Evolutionary conservation across 345 rosid species (phyloP).

Genomic region (Pugionium cornutum): DNA sequence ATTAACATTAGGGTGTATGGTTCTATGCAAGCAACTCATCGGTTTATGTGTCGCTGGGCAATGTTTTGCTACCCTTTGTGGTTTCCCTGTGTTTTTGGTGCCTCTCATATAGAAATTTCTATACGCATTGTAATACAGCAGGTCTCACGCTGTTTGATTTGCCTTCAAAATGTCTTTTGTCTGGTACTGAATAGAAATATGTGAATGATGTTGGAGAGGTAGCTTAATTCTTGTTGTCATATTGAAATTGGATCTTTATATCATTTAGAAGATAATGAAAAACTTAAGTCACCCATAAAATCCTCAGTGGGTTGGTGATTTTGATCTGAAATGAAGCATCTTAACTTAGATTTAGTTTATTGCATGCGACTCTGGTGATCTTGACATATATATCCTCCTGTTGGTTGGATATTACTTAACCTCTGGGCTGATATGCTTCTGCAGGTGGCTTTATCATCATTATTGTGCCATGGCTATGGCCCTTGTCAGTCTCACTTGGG

Average conservation of each 20-base stretch:
- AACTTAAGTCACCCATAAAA: background rate
- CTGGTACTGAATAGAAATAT: background rate
- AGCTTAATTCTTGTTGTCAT: slow-evolving; percentile 15
- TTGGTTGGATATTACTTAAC: slow-evolving; percentile 8
- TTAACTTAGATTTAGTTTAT: background rate
- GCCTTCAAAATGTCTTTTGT: background rate
- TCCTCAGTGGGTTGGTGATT: background rate
- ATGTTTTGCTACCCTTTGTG: background rate
- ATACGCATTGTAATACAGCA: background rate
- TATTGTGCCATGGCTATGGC: slow-evolving; percentile 97
- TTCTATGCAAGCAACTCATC: slow-evolving; percentile 1
- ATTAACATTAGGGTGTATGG: background rate
- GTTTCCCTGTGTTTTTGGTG: slow-evolving; percentile 21
- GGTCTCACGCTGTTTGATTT: background rate
- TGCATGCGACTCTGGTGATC: background rate
- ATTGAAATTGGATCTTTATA: slow-evolving; percentile 18
- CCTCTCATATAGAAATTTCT: background rate
- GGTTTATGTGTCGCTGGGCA: background rate
- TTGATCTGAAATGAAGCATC: background rate
- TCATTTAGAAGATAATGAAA: slow-evolving; percentile 8
- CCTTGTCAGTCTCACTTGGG: slow-evolving; percentile 98
- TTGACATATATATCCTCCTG: background rate
- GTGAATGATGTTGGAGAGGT: slow-evolving; percentile 1
- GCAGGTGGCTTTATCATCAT: slow-evolving; percentile 99
- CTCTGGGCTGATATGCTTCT: slow-evolving; percentile 34